These are phyloP conservation scores for Amyloporia xantha DNA, from an alignment of 768 basidiomycete species.

Conservation along the genomic window DNA sequence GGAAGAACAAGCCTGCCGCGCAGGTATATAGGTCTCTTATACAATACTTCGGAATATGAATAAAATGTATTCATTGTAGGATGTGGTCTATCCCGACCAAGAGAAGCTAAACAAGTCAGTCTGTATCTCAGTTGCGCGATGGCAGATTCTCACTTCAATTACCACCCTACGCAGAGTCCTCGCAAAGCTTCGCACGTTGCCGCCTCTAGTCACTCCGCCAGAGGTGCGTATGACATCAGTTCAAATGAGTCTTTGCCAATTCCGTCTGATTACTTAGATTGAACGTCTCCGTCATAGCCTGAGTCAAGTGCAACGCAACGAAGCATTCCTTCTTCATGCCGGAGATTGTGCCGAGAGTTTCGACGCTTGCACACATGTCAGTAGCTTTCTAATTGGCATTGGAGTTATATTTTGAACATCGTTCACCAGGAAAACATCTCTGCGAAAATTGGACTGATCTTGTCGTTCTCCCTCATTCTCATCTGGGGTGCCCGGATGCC, in stretches of 20 bases:
- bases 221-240: slow-evolving; percentile 55
- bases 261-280: slow-evolving; percentile 44
- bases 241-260: slow-evolving; percentile 14
- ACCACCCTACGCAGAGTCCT: slow-evolving; percentile 68
- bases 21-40: slow-evolving; percentile 46
- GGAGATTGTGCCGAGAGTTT: slow-evolving; percentile 98
- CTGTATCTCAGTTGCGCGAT: no score
- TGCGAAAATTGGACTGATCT: slow-evolving; percentile 81
- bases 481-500: slow-evolving; percentile 91
- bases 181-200: slow-evolving; percentile 68
- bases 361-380: slow-evolving; percentile 80
- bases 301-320: slow-evolving; percentile 70
- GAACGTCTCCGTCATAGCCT: slow-evolving; percentile 80
- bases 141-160: no score
- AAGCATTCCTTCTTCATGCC: slow-evolving; percentile 93
- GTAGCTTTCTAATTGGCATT: slow-evolving; percentile 21
- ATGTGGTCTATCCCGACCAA: slow-evolving; percentile 66
- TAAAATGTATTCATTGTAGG: no score
- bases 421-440: slow-evolving; percentile 70
- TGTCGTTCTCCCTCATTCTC: slow-evolving; percentile 92
- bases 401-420: not conserved
- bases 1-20: slow-evolving; percentile 70
- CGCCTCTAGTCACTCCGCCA: slow-evolving; percentile 87
- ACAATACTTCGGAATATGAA: no score
- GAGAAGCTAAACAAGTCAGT: slow-evolving; percentile 48